A percentile compares a stretch with the other conserved stretches of the same genome.
These are phyloP conservation scores for Colletotrichum viniferum DNA, from an alignment of 2,329 filamentous ascomycete genomes.

Conservation along the genomic window DNA sequence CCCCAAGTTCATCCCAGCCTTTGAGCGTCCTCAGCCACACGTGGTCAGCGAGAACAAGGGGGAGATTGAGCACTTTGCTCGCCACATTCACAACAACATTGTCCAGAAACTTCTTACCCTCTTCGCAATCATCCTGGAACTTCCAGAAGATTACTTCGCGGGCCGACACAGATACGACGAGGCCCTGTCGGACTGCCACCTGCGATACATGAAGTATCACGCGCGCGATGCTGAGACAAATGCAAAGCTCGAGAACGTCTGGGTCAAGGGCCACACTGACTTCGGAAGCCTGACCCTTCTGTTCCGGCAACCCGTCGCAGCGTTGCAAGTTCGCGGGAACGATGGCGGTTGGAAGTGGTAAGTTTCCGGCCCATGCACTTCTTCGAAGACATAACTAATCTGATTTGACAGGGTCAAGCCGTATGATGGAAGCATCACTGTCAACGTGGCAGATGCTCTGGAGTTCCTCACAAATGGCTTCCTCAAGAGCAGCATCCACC, in stretches of 20 bases:
- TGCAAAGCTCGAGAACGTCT: conserved; percentile 35
- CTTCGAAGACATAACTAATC: too few relatives aligned
- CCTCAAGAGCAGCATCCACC: conserved; percentile 47
- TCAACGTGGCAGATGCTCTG: conserved; percentile 56
- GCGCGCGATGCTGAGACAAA: conserved; percentile 50
- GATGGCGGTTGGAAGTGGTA: conserved; percentile 52
- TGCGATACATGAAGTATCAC: conserved; percentile 65
- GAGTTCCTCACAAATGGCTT: conserved; percentile 52
- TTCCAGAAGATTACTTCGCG: conserved; percentile 60
- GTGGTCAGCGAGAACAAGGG: conserved; percentile 33
- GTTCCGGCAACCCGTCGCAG: conserved; percentile 62
- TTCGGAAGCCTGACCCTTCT: conserved; percentile 60
- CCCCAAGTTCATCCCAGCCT: conserved; percentile 41
- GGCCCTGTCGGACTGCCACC: conserved; percentile 54
- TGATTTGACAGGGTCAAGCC: conserved; percentile 37
- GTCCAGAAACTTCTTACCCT: conserved; percentile 36
- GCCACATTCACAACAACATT: conserved; percentile 37
- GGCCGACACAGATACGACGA: conserved; percentile 58
- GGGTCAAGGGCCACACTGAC: conserved; percentile 54
- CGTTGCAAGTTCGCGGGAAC: conserved; percentile 53
- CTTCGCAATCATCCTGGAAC: conserved; percentile 56
- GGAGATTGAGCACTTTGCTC: conserved; percentile 38
- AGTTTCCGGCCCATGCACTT: not conserved
- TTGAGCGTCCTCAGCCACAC: conserved; percentile 33
- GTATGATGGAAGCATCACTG: conserved; percentile 53